A percentile compares a stretch with the other conserved stretches of the same genome.
These are phyloP conservation scores for Byssothecium circinans DNA, from an alignment of 2,329 filamentous ascomycete genomes.

Conservation along the genomic window DNA sequence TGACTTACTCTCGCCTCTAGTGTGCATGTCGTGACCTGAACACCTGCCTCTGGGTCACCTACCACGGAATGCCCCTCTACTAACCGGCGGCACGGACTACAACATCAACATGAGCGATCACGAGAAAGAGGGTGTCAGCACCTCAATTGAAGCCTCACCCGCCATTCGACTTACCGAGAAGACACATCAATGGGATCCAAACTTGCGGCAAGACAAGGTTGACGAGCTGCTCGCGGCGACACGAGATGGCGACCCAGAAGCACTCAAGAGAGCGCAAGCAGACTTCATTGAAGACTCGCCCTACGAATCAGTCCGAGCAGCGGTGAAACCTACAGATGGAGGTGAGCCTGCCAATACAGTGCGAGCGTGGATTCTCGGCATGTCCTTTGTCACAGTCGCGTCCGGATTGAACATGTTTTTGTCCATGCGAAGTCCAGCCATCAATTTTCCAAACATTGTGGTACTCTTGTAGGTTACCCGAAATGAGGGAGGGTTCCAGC, in stretches of 20 bases:
- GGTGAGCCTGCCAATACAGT: slow-evolving; percentile 49
- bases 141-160: slow-evolving; percentile 6
- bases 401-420: slow-evolving; percentile 62
- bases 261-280: slow-evolving; percentile 11
- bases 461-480: slow-evolving; percentile 56
- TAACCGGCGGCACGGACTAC: not conserved
- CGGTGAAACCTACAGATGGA: slow-evolving; percentile 50
- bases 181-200: slow-evolving; percentile 27
- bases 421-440: slow-evolving; percentile 63
- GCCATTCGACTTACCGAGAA: slow-evolving; percentile 10
- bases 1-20: not conserved
- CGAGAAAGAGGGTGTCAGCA: slow-evolving; percentile 7
- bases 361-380: slow-evolving; percentile 50
- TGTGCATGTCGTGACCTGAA: not conserved
- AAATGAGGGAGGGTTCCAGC: no score
- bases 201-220: slow-evolving; percentile 22
- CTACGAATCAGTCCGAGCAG: slow-evolving; percentile 41
- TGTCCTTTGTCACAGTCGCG: slow-evolving; percentile 49
- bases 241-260: slow-evolving; percentile 19
- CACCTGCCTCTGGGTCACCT: not conserved
- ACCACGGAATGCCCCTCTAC: not conserved
- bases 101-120: slow-evolving; percentile 5
- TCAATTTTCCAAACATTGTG: slow-evolving; percentile 62
- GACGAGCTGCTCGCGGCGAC: slow-evolving; percentile 20
- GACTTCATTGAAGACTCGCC: slow-evolving; percentile 23